phyloP scores from a whole-genome alignment of 2,329 filamentous ascomycete species.

The Cordyceps cicadae region DNA sequence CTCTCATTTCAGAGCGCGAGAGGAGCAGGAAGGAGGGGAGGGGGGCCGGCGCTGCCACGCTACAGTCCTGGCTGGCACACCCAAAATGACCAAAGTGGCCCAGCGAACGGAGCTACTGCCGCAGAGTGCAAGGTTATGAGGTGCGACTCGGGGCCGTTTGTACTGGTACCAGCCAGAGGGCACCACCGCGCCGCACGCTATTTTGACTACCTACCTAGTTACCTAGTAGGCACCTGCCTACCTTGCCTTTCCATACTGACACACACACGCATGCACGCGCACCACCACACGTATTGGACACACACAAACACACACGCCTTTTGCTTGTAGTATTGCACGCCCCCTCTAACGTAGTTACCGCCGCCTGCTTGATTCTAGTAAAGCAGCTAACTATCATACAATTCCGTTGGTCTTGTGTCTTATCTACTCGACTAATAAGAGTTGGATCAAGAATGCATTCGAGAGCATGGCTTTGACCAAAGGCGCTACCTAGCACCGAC shows the following conservation, averaged over 20 bases:
- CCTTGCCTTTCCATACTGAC: neutral
- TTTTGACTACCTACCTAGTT: neutral
- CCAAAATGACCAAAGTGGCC: neutral
- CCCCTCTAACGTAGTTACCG: too few relatives aligned
- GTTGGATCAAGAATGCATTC: neutral
- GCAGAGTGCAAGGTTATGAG: neutral
- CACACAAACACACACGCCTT: slow-evolving; percentile 5
- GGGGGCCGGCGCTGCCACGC: slow-evolving; percentile 8
- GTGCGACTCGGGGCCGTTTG: neutral
- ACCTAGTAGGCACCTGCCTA: too few relatives aligned
- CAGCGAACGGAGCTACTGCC: slow-evolving; percentile 1
- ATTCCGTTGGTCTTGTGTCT: too few relatives aligned
- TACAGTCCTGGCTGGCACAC: slow-evolving; percentile 7
- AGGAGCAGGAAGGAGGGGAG: neutral
- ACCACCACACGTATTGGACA: neutral
- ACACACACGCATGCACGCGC: neutral
- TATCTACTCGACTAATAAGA: too few relatives aligned
- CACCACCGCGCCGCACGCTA: neutral
- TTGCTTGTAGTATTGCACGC: neutral
- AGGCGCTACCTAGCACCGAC: neutral
- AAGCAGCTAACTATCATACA: too few relatives aligned
- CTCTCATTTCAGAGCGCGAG: neutral
- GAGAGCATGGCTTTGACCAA: neutral
- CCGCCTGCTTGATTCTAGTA: neutral
- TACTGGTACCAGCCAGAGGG: neutral